Base-by-base conservation (phyloP, 2,329 filamentous ascomycete genomes). In the Didymella segeticola region DNA sequence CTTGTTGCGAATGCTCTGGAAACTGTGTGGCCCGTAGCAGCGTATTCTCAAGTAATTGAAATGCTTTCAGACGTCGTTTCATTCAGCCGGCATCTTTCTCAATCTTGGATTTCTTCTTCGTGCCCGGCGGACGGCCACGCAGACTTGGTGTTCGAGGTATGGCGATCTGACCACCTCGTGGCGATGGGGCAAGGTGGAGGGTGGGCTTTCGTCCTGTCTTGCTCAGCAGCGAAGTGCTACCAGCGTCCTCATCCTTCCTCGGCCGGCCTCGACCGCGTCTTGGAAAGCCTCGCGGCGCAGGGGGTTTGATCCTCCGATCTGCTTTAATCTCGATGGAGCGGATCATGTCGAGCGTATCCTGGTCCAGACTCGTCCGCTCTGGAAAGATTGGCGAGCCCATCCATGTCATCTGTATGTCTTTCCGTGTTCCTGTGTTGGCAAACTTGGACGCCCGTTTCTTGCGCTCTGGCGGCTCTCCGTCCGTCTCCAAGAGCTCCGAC, bases 371-470 rank as follows among this genome's bases (percentile, higher is more conserved):
- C 2, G 63, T 47, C n/a, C 65, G 50, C n/a, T 66, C 63, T 0
- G 70, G 59, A 15, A 69, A 73, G 7, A 74, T 71, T 0, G 71
- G 71, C 7, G 62, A 63, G 1, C 73, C 73, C 63, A 74, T 66
- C 73, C 72, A 75, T 12, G 71, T 75, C 36, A 75, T 50, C 25
- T 70, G 69, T 10, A 75, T 68, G 38, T 75, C 73, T 38, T 67
- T 70, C 15, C 54, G 60, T 1, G 64, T 68, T 6, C 66, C 69
- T 3, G 60, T 27, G 37, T 58, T 63, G 17, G 53, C 47, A 38
- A 59, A 65, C 27, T 62, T 58, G 15, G 58, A 34, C 12, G 30
- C 5, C 9, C 29, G 27, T 26, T 45, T 43, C 34, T 41, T 61
- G 55, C 29, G 31, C 7, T 38, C 23, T 15, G 42, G 27, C 10